phyloP scores from a whole-genome alignment of 139 green algal genomes.

The Coelastrella sp. region DNA sequence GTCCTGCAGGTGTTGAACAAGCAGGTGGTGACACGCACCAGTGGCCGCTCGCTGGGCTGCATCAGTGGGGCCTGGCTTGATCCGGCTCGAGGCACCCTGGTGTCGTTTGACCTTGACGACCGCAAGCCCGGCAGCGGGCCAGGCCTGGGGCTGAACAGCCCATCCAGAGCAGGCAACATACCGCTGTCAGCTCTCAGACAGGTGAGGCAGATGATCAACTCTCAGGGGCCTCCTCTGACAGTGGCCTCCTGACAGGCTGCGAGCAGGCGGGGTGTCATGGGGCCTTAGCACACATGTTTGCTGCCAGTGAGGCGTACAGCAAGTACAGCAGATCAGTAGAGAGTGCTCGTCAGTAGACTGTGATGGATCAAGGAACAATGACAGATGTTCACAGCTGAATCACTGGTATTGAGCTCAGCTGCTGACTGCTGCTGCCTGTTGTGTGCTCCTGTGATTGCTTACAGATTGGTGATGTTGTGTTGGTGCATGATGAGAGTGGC shows the following conservation, averaged over 20 bases:
- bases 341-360: too few relatives aligned
- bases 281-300: too few relatives aligned
- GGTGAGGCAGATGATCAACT: slow-evolving; percentile 55
- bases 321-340: too few relatives aligned
- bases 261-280: too few relatives aligned
- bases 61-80: slow-evolving; percentile 78
- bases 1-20: slow-evolving; percentile 53
- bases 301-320: too few relatives aligned
- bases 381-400: too few relatives aligned
- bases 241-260: too few relatives aligned
- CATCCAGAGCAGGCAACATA: slow-evolving; percentile 56
- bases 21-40: slow-evolving; percentile 75
- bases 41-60: slow-evolving; percentile 68
- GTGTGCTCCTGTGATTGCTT: slow-evolving; percentile 55
- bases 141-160: not conserved
- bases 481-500: slow-evolving; percentile 79
- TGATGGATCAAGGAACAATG: too few relatives aligned
- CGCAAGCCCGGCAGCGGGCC: slow-evolving; percentile 45
- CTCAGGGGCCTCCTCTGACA: not conserved
- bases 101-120: slow-evolving; percentile 73
- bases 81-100: slow-evolving; percentile 58
- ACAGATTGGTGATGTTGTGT: slow-evolving; percentile 84
- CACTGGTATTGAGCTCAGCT: not conserved
- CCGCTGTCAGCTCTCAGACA: slow-evolving; percentile 69
- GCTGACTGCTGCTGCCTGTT: slow-evolving; percentile 1